Percentiles rank a stretch among this genome's conserved stretches.
Evolutionary conservation across 2,329 filamentous ascomycete species (phyloP).

Genomic region (Purpureocillium lavendulum): DNA sequence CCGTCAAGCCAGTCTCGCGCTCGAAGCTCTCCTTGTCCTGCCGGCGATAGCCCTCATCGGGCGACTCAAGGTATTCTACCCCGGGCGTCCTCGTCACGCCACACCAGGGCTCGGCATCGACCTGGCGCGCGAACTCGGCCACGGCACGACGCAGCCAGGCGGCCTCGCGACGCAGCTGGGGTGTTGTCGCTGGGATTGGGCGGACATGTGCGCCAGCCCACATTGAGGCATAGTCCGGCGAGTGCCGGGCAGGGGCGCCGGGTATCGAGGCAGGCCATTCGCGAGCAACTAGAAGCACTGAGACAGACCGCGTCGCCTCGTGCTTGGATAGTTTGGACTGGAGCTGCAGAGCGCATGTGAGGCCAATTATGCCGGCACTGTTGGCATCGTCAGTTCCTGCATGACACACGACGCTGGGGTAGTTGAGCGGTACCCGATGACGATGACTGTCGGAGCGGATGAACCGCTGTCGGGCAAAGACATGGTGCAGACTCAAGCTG

Average conservation of each 20-base stretch:
- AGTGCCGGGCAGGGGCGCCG: constrained; percentile 18
- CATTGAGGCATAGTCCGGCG: constrained; percentile 42
- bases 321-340: constrained; percentile 17
- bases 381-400: neutral
- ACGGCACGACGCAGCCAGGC: constrained; percentile 20
- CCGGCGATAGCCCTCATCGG: constrained; percentile 26
- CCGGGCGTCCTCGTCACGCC: constrained; percentile 41
- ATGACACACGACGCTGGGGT: neutral
- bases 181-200: constrained; percentile 31
- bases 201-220: constrained; percentile 51
- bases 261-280: constrained; percentile 27
- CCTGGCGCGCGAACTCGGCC: constrained; percentile 14
- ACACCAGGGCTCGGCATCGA: constrained; percentile 17
- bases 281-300: constrained; percentile 18
- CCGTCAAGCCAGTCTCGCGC: constrained; percentile 17
- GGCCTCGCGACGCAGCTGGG: constrained; percentile 22
- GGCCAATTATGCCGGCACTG: constrained; percentile 46
- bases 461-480: neutral
- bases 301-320: neutral
- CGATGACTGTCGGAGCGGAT: constrained; percentile 1
- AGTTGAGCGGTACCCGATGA: constrained; percentile 5
- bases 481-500: neutral
- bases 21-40: constrained; percentile 17
- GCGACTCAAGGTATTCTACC: constrained; percentile 43
- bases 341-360: constrained; percentile 38